Percentiles rank a stretch among this genome's conserved stretches.
Conservation (phyloP, 2,329 filamentous ascomycete species). For the Epichloe gansuensis region DNA sequence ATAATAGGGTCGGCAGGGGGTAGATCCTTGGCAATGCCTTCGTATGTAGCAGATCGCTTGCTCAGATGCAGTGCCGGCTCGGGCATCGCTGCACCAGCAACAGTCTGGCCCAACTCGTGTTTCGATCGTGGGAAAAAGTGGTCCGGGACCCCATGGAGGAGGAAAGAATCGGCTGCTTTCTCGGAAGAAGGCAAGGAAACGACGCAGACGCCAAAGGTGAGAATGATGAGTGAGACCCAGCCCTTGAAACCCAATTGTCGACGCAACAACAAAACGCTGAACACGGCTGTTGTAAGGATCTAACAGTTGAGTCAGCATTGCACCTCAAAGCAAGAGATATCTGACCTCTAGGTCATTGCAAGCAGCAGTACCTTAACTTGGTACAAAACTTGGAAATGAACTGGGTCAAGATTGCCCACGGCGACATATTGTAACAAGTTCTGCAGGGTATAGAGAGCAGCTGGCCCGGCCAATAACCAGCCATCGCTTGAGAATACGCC, state of each 20-base stretch:
- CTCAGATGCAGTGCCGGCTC: constrained; percentile 18
- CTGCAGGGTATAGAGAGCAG: constrained; percentile 76
- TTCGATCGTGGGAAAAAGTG: constrained; percentile 68
- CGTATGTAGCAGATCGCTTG: constrained; percentile 74
- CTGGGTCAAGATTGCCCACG: constrained; percentile 79
- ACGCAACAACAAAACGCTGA: constrained; percentile 67
- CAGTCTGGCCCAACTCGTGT: constrained; percentile 55
- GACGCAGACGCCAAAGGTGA: constrained; percentile 72
- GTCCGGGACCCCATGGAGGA: constrained; percentile 50
- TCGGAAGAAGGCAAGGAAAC: constrained; percentile 62
- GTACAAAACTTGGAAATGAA: constrained; percentile 86
- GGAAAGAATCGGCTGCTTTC: constrained; percentile 41
- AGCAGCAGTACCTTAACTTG: constrained; percentile 62
- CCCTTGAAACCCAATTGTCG: constrained; percentile 57
- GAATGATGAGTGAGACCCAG: constrained; percentile 67
- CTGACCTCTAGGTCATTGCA: neutral
- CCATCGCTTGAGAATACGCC: constrained; percentile 80
- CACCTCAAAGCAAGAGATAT: neutral
- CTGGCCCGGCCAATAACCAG: constrained; percentile 89
- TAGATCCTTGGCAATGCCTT: constrained; percentile 62
- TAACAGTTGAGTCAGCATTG: constrained; percentile 13
- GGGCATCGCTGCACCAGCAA: constrained; percentile 10
- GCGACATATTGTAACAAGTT: constrained; percentile 91
- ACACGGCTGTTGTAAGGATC: constrained; percentile 80
- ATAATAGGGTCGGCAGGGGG: constrained; percentile 39